phyloP scores from a whole-genome alignment of 108 stramenopile genomes.

The Nitzschia palea region DNA sequence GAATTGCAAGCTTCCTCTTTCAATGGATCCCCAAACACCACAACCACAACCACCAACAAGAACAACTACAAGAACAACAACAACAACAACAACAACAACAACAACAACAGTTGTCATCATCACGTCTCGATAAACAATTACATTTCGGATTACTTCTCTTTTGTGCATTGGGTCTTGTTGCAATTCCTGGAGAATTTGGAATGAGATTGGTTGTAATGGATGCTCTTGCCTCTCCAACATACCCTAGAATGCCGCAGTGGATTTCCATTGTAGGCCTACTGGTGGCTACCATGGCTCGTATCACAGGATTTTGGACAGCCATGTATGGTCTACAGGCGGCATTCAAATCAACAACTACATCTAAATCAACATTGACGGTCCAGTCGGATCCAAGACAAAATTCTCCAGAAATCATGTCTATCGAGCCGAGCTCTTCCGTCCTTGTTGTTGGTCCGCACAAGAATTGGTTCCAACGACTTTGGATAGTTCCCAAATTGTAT shows the following conservation, averaged over 20 bases:
- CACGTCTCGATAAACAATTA: too few species aligned
- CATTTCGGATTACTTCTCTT: neutral
- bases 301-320: neutral
- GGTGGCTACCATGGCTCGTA: neutral
- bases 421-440: neutral
- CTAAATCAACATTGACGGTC: neutral
- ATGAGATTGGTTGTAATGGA: neutral
- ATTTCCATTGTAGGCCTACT: neutral
- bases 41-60: too few species aligned
- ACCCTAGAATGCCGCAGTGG: too few species aligned
- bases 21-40: too few species aligned
- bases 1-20: too few species aligned
- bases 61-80: too few species aligned
- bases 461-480: too few species aligned
- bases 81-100: too few species aligned
- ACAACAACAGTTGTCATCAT: too few species aligned
- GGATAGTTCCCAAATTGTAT: too few species aligned
- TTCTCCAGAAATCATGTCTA: neutral
- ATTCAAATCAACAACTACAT: neutral
- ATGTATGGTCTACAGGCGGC: neutral
- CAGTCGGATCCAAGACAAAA: too few species aligned
- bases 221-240: neutral
- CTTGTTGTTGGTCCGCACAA: neutral
- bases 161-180: neutral
- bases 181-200: neutral